phyloP scores from a whole-genome alignment of 495 filamentous ascomycete species.

The Beverwykella pulmonaria region DNA sequence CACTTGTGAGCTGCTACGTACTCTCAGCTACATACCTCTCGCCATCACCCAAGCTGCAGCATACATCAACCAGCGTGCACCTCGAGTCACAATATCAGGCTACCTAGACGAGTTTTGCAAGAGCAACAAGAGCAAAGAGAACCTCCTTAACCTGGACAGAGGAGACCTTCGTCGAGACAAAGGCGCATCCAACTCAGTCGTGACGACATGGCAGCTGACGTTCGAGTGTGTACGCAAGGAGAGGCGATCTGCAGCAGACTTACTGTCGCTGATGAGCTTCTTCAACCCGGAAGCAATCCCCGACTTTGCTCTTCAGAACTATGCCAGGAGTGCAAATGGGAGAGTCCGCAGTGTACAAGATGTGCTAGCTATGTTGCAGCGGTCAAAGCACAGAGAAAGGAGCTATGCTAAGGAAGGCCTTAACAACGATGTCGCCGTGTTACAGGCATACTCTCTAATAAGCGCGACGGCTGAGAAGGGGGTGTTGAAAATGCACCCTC shows the following conservation, averaged over 20 bases:
- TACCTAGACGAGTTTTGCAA: conserved; percentile 48
- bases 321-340: neutral
- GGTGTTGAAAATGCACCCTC: conserved; percentile 52
- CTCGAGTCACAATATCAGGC: conserved; percentile 40
- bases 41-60: conserved; percentile 26
- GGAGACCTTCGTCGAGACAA: conserved; percentile 49
- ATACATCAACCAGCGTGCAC: conserved; percentile 21
- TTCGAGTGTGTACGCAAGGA: conserved; percentile 50
- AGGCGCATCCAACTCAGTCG: conserved; percentile 43
- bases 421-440: neutral
- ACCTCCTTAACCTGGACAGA: conserved; percentile 46
- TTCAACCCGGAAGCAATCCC: conserved; percentile 38
- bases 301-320: conserved; percentile 23
- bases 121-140: conserved; percentile 45
- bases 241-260: conserved; percentile 29
- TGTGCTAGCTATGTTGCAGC: neutral
- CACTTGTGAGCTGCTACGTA: conserved; percentile 8
- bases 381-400: neutral
- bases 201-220: conserved; percentile 54
- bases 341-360: neutral
- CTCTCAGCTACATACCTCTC: conserved; percentile 31
- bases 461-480: conserved; percentile 22
- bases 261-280: conserved; percentile 40
- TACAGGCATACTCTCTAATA: conserved; percentile 30
- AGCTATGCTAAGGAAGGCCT: neutral